A percentile compares a stretch with the other conserved stretches of the same genome.
Evolutionary conservation across 129 eudicot species (phyloP).

Genomic region (Apium graveolens): DNA sequence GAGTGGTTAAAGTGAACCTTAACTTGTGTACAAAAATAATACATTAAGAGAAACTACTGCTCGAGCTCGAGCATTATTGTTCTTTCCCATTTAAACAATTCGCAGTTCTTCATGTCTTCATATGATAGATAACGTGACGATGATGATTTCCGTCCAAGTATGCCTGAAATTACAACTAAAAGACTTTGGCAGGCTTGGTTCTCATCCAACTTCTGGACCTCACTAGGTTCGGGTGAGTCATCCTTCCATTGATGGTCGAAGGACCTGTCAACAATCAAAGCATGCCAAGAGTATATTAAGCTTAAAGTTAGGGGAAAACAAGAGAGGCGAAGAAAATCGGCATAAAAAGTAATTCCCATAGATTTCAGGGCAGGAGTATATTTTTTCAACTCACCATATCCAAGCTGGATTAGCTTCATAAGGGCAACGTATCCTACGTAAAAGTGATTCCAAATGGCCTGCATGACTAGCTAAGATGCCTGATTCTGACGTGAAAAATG

Average conservation of each 20-base stretch:
- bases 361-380: neutral
- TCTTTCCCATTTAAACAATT: constrained; percentile 60
- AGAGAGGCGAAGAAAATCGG: too few species aligned
- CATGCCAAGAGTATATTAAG: constrained; percentile 8
- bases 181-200: constrained; percentile 61
- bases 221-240: constrained; percentile 18
- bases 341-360: neutral
- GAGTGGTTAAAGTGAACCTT: neutral
- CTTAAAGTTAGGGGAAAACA: neutral
- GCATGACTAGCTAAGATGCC: constrained; percentile 21
- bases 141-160: constrained; percentile 36
- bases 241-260: constrained; percentile 62
- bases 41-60: constrained; percentile 9
- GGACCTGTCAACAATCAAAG: constrained; percentile 42
- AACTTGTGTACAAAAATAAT: neutral
- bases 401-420: constrained; percentile 62
- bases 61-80: constrained; percentile 32
- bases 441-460: constrained; percentile 32
- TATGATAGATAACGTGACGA: constrained; percentile 23
- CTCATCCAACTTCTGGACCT: constrained; percentile 42
- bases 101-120: constrained; percentile 41
- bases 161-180: constrained; percentile 31
- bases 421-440: constrained; percentile 58
- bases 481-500: constrained; percentile 20
- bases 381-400: constrained; percentile 55